Conservation (phyloP, 352 stramenopile genomes). For the Globisporangium middletonii region DNA sequence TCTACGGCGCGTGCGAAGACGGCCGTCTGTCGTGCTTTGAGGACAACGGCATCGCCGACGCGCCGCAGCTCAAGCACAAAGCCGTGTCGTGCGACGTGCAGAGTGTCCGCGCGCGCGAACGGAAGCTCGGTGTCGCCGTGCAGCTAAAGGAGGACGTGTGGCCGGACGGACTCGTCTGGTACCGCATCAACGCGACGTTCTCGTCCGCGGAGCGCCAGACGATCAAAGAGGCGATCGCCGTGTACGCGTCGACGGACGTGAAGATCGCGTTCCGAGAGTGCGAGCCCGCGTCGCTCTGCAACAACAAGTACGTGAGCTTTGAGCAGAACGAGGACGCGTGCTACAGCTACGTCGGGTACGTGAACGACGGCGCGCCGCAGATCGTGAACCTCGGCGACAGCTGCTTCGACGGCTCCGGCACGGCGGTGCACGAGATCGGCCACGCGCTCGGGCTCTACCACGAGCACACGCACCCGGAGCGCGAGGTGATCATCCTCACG, state of each 20-base stretch:
- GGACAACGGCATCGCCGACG: constrained; percentile 57
- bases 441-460: constrained; percentile 65
- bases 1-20: constrained; percentile 45
- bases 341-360: constrained; percentile 72
- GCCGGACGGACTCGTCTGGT: constrained; percentile 64
- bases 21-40: constrained; percentile 48
- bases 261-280: constrained; percentile 65
- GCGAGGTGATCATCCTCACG: constrained; percentile 65
- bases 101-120: constrained; percentile 17
- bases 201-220: constrained; percentile 33
- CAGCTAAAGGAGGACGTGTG: constrained; percentile 53
- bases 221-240: constrained; percentile 47
- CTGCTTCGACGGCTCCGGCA: constrained; percentile 54
- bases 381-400: constrained; percentile 62
- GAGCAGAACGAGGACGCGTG: constrained; percentile 63
- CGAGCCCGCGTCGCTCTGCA: constrained; percentile 43
- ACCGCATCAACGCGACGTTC: constrained; percentile 54
- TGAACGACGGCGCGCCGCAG: constrained; percentile 55
- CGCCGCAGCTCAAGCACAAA: constrained; percentile 31
- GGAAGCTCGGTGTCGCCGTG: constrained; percentile 51
- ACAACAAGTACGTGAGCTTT: constrained; percentile 67
- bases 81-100: constrained; percentile 30
- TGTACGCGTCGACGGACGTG: constrained; percentile 54
- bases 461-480: constrained; percentile 61
- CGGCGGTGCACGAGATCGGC: constrained; percentile 55